Evolutionary conservation across 805 yeast genomes (phyloP).

Genomic region (Kuraishia floccosa): DNA sequence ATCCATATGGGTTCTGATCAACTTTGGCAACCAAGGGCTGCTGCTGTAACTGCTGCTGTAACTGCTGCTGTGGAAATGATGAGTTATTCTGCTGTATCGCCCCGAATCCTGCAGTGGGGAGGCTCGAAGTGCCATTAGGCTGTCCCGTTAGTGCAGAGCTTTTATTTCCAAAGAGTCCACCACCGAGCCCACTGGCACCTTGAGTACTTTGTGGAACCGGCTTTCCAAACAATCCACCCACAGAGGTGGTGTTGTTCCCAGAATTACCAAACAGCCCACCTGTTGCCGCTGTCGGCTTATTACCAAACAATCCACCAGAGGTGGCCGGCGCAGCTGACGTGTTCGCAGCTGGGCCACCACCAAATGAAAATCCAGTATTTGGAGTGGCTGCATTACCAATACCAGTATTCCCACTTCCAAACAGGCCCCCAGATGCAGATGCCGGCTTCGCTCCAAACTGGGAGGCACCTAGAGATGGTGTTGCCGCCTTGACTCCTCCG

Average conservation of each 20-base stretch:
- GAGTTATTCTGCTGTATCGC: too few relatives aligned
- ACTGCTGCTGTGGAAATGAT: constrained; percentile 17
- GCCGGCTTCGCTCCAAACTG: constrained; percentile 14
- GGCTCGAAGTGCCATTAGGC: too few relatives aligned
- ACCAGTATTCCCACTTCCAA: constrained; percentile 9
- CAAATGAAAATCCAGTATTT: constrained; percentile 26
- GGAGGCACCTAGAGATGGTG: constrained; percentile 7
- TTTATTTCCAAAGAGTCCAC: constrained; percentile 15
- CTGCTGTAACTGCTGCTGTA: constrained; percentile 14
- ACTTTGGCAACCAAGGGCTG: constrained; percentile 17
- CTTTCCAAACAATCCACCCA: constrained; percentile 31
- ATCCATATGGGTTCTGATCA: constrained; percentile 67
- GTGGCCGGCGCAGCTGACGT: constrained; percentile 7
- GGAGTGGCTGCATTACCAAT: constrained; percentile 7
- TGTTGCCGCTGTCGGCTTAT: constrained; percentile 8
- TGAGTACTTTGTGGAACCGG: constrained; percentile 5
- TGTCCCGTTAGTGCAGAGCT: too few relatives aligned
- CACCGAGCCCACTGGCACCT: constrained; percentile 8
- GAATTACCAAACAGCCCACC: constrained; percentile 21
- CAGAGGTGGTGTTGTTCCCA: constrained; percentile 2
- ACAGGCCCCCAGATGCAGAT: constrained; percentile 3
- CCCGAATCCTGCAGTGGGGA: too few relatives aligned
- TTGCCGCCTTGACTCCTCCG: constrained; percentile 2
- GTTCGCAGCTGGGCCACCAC: constrained; percentile 13
- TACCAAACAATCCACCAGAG: constrained; percentile 8